Base-by-base conservation (phyloP, 2,329 filamentous ascomycete species). In the Cadophora malorum region DNA sequence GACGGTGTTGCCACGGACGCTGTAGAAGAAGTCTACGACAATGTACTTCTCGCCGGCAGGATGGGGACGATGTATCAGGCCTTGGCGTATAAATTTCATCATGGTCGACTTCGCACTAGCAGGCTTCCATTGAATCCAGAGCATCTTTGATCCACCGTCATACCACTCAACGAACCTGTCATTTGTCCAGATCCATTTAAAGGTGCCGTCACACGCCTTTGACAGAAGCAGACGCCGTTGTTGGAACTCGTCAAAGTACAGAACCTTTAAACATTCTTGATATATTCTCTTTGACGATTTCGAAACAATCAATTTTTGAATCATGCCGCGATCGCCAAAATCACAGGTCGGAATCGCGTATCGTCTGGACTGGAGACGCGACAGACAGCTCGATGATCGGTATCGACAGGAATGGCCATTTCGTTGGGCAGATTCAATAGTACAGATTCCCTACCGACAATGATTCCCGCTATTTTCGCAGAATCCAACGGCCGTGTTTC, bases 71-170 rank as follows among this genome's bases (percentile, higher is more conserved):
- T 28, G 21, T 28, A 12, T 10, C 8, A 53, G 23, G 7, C 50
- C 50, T 28, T 53, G 10, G 14, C 23, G 23, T 53, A 53, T 53
- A 23, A 53, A 53, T 16, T 53, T 53, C 50, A 53, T 53, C 50
- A 53, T 28, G 28, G 50, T 53, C 5, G 50, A 53, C 16, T 53
- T 53, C 9, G 23, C 50, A 53, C 50, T 53, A 12, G 50, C 50
- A 53, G 50, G 50, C 9, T 53, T 53, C 12, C 50, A 23, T 14
- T 53, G 50, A 25, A 53, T 53, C 50, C 50, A 53, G 8, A 53
- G 23, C 50, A 53, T 53, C 12, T 53, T 53, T 14, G 50, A 53
- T 16, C 50, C 50, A 5, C 50, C 50, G 1, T 4, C 1, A 8
- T 3, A 12, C 50, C 50, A 53, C 4, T 53, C 50, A 4, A 4